phyloP scores from a whole-genome alignment of 306 rosid species.

The Prosopis cineraria region DNA sequence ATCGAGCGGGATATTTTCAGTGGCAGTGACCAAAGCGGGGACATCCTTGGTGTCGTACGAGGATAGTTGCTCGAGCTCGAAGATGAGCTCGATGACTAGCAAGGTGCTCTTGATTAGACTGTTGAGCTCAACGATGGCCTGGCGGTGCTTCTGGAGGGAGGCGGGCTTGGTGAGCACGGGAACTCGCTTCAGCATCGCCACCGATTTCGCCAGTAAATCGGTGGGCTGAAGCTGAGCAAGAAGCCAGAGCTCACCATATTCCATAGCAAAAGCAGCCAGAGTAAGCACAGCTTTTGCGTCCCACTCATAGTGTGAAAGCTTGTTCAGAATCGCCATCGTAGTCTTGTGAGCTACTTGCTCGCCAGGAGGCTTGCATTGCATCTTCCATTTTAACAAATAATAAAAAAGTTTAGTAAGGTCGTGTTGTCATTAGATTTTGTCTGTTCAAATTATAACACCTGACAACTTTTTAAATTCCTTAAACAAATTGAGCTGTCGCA shows the following conservation, averaged over 20 bases:
- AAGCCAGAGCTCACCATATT: constrained; percentile 75
- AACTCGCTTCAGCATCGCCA: constrained; percentile 57
- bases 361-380: constrained; percentile 63
- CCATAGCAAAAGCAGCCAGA: constrained; percentile 67
- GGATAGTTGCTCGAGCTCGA: constrained; percentile 56
- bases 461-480: background rate
- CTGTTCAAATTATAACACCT: background rate
- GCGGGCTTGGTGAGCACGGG: constrained; percentile 49
- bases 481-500: background rate
- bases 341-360: constrained; percentile 64
- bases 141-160: constrained; percentile 49
- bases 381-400: constrained; percentile 34
- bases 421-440: too few relatives aligned
- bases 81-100: constrained; percentile 53
- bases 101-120: constrained; percentile 51
- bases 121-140: constrained; percentile 53
- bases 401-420: background rate
- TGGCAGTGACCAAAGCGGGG: constrained; percentile 48
- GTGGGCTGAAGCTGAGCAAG: constrained; percentile 51
- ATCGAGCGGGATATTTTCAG: constrained; percentile 59
- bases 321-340: constrained; percentile 51
- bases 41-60: constrained; percentile 49
- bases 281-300: constrained; percentile 76
- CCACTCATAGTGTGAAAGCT: constrained; percentile 62
- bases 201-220: constrained; percentile 61